Evolutionary conservation across 1,284 basidiomycete genomes (phyloP), one percentile per base, ranked within the genome.

Genomic region (Malassezia arunalokei): DNA sequence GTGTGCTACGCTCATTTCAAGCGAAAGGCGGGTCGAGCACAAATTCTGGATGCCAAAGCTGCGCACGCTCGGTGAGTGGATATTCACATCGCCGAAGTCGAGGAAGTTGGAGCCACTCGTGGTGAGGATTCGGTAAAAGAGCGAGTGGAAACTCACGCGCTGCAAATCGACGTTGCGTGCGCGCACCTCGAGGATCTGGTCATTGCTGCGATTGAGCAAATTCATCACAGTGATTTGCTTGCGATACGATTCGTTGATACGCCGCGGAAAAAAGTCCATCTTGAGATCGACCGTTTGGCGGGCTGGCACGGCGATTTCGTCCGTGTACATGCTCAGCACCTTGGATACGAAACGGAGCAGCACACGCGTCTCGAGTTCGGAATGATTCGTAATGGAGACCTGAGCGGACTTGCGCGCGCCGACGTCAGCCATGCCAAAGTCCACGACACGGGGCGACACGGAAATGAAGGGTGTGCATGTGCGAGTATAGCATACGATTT

Each of bases 91-190:
- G 32, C 76, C 77, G 62, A 78, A 78, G 53, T 78, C 77, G 49
- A 78, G 60, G 53, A 76, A 77, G 65, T 78, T 78, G 50, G 74
- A 72, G 7, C 77, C 77, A 12, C 74, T 73, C 1, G 76, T 75
- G 9, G 77, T 78, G 41, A 77, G 69, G 51, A 78, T 77, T n/a
- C 76, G 75, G 62, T 78, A 78, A 39, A 78, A 74, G 53, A 78
- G 75, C 27, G 77, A 78, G 57, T 78, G 77, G 46, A 78, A 74
- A 29, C 76, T 76, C 53, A 78, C 73, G 39, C 77, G 75, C 64
- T 78, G 75, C 44, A 76, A 66, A 58, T 78, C 77, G 44, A 78
- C 75, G 52, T 78, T 78, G 49, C 69, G 70, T 29, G 76, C 74
- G 20, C 74, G 70, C 41, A 78, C 75, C 51, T 77, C 75, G 47